Evolutionary conservation across 2,329 filamentous ascomycete genomes (phyloP).

Genomic region (Anisogramma anomala): DNA sequence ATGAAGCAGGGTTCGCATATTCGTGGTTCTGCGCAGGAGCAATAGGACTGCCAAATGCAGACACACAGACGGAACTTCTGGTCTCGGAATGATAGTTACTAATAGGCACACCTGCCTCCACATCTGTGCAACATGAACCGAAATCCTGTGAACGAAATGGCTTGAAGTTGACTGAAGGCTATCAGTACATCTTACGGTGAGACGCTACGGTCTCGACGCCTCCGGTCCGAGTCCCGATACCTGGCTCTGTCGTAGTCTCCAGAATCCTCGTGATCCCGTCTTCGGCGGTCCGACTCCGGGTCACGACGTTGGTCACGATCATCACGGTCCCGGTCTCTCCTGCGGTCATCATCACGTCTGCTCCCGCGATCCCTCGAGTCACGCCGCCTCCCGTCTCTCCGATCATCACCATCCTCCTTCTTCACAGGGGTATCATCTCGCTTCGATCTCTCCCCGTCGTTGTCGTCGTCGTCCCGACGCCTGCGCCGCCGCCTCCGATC

Average conservation of each 20-base stretch:
- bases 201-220: conserved; percentile 29
- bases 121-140: too few relatives aligned
- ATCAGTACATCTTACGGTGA: conserved; percentile 24
- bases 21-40: conserved; percentile 6
- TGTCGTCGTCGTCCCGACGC: conserved; percentile 8
- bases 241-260: conserved; percentile 16
- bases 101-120: background rate
- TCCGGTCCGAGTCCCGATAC: conserved; percentile 18
- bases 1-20: background rate
- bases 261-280: conserved; percentile 21
- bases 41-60: conserved; percentile 9
- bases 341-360: conserved; percentile 20
- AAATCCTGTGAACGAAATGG: too few relatives aligned
- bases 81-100: background rate
- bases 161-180: background rate
- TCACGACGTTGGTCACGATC: conserved; percentile 18
- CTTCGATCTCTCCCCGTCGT: conserved; percentile 23
- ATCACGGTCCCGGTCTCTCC: conserved; percentile 16
- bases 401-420: conserved; percentile 15
- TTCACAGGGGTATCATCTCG: conserved; percentile 26
- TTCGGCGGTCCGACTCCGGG: conserved; percentile 21
- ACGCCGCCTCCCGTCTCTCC: conserved; percentile 15
- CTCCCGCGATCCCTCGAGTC: conserved; percentile 22
- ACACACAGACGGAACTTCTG: background rate
- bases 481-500: conserved; percentile 19